These are phyloP conservation scores for Mycena galopus DNA, from an alignment of 768 basidiomycete species.

Conservation along the genomic window DNA sequence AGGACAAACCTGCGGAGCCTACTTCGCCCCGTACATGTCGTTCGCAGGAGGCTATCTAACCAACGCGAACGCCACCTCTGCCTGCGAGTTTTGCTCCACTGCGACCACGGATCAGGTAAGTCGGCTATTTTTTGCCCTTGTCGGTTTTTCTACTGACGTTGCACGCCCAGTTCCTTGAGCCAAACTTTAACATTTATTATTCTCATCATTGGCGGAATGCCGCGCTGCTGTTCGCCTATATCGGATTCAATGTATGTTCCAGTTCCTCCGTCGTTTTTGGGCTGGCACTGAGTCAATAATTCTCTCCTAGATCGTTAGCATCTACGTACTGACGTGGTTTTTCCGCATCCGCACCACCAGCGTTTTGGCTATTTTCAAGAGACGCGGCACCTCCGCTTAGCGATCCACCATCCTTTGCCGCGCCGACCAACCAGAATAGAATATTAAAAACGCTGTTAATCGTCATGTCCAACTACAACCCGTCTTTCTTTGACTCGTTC, in stretches of 20 bases:
- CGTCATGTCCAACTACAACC: no score
- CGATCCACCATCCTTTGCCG: no score
- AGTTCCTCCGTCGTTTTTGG: background rate
- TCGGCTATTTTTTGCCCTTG: background rate
- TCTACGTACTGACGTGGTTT: slow-evolving; percentile 68
- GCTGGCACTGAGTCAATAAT: background rate
- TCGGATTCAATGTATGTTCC: background rate
- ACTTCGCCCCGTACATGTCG: slow-evolving; percentile 65
- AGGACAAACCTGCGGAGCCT: slow-evolving; percentile 69
- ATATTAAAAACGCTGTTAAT: no score
- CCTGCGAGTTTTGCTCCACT: slow-evolving; percentile 70
- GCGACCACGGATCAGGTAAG: slow-evolving; percentile 59
- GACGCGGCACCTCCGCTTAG: slow-evolving; percentile 25
- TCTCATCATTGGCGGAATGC: background rate
- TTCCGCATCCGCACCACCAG: slow-evolving; percentile 61
- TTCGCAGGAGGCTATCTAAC: slow-evolving; percentile 69
- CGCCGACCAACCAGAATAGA: no score
- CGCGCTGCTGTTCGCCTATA: background rate
- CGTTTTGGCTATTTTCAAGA: slow-evolving; percentile 40
- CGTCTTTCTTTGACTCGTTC: no score
- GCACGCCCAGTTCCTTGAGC: background rate
- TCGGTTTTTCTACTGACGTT: background rate
- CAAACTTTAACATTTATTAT: background rate
- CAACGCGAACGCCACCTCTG: slow-evolving; percentile 61
- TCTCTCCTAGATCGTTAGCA: slow-evolving; percentile 25